Base-by-base conservation (phyloP, 805 yeast genomes). In the Saturnispora ahearnii region DNA sequence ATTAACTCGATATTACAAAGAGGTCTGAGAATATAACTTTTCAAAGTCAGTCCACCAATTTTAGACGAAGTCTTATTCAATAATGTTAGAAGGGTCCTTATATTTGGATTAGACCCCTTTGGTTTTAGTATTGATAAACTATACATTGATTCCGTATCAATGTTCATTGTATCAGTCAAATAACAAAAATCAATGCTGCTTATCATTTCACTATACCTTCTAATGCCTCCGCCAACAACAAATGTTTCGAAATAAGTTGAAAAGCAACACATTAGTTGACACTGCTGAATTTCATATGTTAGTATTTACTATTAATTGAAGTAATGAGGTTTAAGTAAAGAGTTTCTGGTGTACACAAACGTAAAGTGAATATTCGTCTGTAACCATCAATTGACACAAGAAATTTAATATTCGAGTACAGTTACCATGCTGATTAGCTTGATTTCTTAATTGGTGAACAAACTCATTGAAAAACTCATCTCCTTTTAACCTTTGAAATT, bases 21-120 rank as follows among this genome's bases (percentile, higher is more conserved):
- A 0, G 77, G 77, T 13, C 66, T 57, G 3, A 57, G 32, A 10
- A 73, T 54, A 70, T 72, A 70, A 1, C 62, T 52, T 11, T 52
- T 57, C n/a, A 73, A 45, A 1, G 63, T 53, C 24, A 58, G 54
- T 29, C 52, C 55, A 0, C 75, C 72, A 11, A 60, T 48, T 9
- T 57, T 58, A 0, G 74, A 59, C 28, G 56, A 56, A 1, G 68
- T 63, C 21, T 48, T 51, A 45, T 59, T 55, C 13, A 67, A 26
- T 6, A 64, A 21, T 38, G 60, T 53, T 38, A 57, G 55, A 3
- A 59, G 53, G 8, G 55, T 56, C 6, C 15, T 48, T 37, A 45
- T 52, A 51, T 53, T 38, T 47, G 43, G 21, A 5, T 53, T 55
- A 38, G 55, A 13, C 5, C 18, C 30, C 7, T 30, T 33, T 7